Percentiles rank a stretch among this genome's conserved stretches.
Evolutionary conservation across 2,329 filamentous ascomycete genomes (phyloP).

Genomic region (Thelonectria olida): DNA sequence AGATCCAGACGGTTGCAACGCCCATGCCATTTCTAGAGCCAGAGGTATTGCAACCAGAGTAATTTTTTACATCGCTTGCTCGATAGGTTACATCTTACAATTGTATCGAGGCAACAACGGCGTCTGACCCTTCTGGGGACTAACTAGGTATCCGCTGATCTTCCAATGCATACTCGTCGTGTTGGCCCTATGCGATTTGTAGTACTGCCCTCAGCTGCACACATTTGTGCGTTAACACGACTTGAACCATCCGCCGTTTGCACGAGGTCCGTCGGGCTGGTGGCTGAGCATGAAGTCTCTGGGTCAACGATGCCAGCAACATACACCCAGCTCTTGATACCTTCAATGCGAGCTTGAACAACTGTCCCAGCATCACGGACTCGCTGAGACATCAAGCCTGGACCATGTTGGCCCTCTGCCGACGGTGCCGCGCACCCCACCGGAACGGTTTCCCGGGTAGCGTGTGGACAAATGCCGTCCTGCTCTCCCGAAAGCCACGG

Average conservation of each 20-base stretch:
- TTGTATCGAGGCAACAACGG: no score
- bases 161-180: no score
- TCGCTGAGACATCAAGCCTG: not conserved
- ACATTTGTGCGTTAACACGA: not conserved
- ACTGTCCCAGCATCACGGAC: no score
- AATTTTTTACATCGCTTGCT: slow-evolving; percentile 2
- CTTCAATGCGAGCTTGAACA: no score
- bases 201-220: not conserved
- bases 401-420: not conserved
- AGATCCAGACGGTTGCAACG: slow-evolving; percentile 40
- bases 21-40: slow-evolving; percentile 50
- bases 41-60: slow-evolving; percentile 30
- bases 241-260: not conserved
- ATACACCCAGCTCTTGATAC: not conserved
- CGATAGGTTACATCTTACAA: no score
- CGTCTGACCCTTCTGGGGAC: no score
- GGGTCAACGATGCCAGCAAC: not conserved
- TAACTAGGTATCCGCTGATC: no score
- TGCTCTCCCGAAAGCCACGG: slow-evolving; percentile 9
- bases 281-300: not conserved
- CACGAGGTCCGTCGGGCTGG: not conserved
- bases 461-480: slow-evolving; percentile 1
- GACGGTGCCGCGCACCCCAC: not conserved
- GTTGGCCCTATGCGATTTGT: no score
- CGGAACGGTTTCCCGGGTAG: not conserved